A percentile compares a stretch with the other conserved stretches of the same genome.
These are phyloP conservation scores for Ophiorrhiza pumila DNA, from an alignment of 257 asterid species.

Conservation along the genomic window DNA sequence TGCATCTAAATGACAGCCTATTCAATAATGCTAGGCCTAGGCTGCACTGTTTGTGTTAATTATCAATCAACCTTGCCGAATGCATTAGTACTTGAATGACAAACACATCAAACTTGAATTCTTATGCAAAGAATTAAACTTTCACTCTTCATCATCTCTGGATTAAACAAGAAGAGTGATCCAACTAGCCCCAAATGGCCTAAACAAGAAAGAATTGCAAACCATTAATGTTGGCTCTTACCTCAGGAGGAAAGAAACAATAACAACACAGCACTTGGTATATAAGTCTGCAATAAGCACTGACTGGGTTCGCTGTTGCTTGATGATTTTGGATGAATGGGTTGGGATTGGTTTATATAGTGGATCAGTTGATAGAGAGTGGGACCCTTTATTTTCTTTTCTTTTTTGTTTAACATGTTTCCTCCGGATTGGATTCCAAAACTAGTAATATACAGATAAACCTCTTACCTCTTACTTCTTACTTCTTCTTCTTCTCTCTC, in stretches of 20 bases:
- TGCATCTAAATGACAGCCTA: neutral
- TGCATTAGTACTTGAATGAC: no score
- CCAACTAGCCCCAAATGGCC: neutral
- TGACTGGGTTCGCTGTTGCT: constrained; percentile 13
- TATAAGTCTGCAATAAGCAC: neutral
- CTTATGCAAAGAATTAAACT: neutral
- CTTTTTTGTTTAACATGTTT: constrained; percentile 14
- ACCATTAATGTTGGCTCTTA: constrained; percentile 9
- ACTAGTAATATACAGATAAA: constrained; percentile 28
- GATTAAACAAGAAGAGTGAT: neutral
- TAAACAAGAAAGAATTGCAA: neutral
- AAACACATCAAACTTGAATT: no score
- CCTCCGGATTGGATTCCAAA: constrained; percentile 39
- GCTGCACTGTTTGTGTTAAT: neutral
- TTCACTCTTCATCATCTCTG: neutral
- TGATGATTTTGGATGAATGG: constrained; percentile 43
- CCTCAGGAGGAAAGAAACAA: neutral
- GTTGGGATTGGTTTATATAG: constrained; percentile 46
- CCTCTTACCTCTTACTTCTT: neutral
- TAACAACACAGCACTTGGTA: constrained; percentile 7
- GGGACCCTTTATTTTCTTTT: constrained; percentile 33
- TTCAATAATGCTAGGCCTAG: neutral
- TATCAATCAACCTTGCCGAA: neutral
- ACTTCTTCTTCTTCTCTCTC: neutral
- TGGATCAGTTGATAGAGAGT: constrained; percentile 19